A percentile compares a stretch with the other conserved stretches of the same genome.
Conservation (phyloP, 495 filamentous ascomycete species). For the Hypoxylon cercidicola region DNA sequence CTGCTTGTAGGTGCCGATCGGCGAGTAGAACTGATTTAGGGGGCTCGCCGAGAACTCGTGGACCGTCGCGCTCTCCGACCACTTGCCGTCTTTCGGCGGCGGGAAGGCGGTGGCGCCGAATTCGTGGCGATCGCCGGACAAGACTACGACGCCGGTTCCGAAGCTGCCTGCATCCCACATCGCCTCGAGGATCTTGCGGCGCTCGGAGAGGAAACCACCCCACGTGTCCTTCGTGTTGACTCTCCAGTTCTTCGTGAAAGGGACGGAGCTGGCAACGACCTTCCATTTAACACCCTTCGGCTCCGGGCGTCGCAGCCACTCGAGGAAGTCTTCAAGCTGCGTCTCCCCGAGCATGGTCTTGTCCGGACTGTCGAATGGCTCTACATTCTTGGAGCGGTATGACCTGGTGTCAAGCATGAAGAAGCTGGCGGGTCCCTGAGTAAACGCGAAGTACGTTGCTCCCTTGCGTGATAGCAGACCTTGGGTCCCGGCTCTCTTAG, state of each 20-base stretch:
- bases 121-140: slow-evolving; percentile 93
- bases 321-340: slow-evolving; percentile 82
- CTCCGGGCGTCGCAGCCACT: slow-evolving; percentile 75
- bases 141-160: slow-evolving; percentile 79
- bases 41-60: slow-evolving; percentile 92
- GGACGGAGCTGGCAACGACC: slow-evolving; percentile 84
- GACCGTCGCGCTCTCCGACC: slow-evolving; percentile 69
- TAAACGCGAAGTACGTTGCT: slow-evolving; percentile 86
- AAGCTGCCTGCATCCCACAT: slow-evolving; percentile 86
- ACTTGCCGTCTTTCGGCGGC: slow-evolving; percentile 67
- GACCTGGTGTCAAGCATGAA: slow-evolving; percentile 94
- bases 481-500: slow-evolving; percentile 50
- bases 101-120: slow-evolving; percentile 93
- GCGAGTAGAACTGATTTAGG: slow-evolving; percentile 91
- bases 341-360: slow-evolving; percentile 88
- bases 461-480: slow-evolving; percentile 51
- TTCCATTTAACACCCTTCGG: slow-evolving; percentile 89
- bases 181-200: slow-evolving; percentile 79
- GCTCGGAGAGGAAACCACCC: slow-evolving; percentile 87
- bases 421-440: slow-evolving; percentile 88
- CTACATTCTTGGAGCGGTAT: slow-evolving; percentile 73
- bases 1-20: slow-evolving; percentile 83
- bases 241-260: slow-evolving; percentile 97
- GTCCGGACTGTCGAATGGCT: slow-evolving; percentile 59
- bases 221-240: slow-evolving; percentile 87